Conservation (phyloP, 768 basidiomycete species). For the Kwoniella newhampshirensis region DNA sequence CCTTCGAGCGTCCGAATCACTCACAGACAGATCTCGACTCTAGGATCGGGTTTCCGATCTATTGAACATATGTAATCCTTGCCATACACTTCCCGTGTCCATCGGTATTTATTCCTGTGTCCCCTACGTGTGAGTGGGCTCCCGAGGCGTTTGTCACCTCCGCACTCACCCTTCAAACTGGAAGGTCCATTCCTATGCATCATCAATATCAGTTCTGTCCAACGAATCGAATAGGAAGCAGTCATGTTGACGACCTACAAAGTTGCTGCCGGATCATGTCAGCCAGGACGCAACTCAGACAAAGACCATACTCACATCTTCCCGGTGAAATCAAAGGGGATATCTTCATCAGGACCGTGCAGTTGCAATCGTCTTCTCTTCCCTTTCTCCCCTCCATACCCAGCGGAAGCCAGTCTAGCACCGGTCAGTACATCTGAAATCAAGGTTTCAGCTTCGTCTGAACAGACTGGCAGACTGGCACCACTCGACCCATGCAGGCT, state of each 20-base stretch:
- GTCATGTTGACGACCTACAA: slow-evolving; percentile 4
- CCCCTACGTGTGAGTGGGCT: background rate
- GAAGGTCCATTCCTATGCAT: slow-evolving; percentile 50
- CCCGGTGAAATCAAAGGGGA: slow-evolving; percentile 46
- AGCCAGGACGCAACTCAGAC: no score
- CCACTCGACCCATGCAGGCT: no score
- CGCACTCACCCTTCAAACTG: slow-evolving; percentile 46
- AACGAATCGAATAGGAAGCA: no score
- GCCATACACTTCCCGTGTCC: slow-evolving; percentile 38
- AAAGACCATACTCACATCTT: slow-evolving; percentile 39
- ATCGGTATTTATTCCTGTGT: slow-evolving; percentile 44
- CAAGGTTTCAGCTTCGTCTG: background rate
- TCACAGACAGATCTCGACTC: slow-evolving; percentile 50
- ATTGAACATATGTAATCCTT: slow-evolving; percentile 50
- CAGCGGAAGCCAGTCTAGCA: slow-evolving; percentile 41
- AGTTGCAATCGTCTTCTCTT: slow-evolving; percentile 47
- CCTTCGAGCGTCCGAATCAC: slow-evolving; percentile 7
- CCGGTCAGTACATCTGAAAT: slow-evolving; percentile 40
- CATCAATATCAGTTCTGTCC: background rate
- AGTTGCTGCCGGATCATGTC: no score
- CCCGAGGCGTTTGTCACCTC: no score
- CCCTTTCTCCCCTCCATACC: slow-evolving; percentile 33
- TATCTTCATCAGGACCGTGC: slow-evolving; percentile 49
- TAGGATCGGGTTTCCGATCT: slow-evolving; percentile 50
- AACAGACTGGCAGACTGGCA: no score